Evolutionary conservation across 78 protist species (phyloP), one percentile per base, ranked within the genome.

Genomic region (Speleostelium caveatum): DNA sequence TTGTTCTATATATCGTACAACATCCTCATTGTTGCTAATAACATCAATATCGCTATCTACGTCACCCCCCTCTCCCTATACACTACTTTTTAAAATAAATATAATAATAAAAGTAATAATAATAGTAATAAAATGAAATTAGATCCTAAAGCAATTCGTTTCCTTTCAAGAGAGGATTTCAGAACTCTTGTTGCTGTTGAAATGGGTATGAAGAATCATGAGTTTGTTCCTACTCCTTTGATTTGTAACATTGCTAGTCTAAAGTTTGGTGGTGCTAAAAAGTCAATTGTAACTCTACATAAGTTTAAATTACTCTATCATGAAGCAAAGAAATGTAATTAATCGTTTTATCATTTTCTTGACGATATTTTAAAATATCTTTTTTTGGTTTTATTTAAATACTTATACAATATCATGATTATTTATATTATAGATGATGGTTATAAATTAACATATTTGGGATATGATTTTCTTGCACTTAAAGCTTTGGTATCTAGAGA

Each of bases 391-490:
- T 35, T 35, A 22, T 41, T 22, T 66, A 56, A 22, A 56, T n/a
- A 8, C 26, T 62, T 33, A 41, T 26, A 61, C 10, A 10, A 45
- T 45, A 45, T 45, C 53, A 14, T 10, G 10, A 45, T 45, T 45
- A 14, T 45, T 56, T 22, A 33, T 56, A n/a, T 19, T 22, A 8
- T 32, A 87, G 94, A 96, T 58, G 98, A 96, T 33, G 99, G 99
- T 32, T 99, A 96, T 66, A 63, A 95, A 17, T 93, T 99, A 32
- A 99, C 99, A 10, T 96, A 94, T 42, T 75, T 24, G 21, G 99
- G 99, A 16, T 99, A 99, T 77, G 99, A 99, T 58, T 97, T 71
- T 68, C 94, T 99, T 12, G 99, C 99, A 10, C 75, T 98, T 24
- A 56, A 76, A 28, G 49, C 99, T 3, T 73, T 99, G 16, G 41